Base-by-base conservation (phyloP, 768 basidiomycete genomes). In the Lactarius trivialis region DNA sequence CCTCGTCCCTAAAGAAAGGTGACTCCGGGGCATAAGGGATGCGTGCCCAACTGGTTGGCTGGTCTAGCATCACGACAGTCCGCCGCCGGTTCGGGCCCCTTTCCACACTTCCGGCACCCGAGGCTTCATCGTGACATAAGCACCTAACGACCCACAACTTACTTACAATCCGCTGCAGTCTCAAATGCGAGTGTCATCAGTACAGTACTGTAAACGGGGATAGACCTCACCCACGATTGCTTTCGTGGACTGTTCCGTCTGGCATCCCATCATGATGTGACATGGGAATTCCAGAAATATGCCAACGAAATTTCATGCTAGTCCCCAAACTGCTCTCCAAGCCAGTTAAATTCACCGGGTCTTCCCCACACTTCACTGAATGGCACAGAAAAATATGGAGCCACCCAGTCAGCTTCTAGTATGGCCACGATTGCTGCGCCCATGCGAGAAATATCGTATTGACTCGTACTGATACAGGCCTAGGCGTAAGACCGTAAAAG, bases 1-100 rank as follows among this genome's bases (percentile, higher is more conserved):
- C 15, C 39, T 39, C 39, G 17, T 3, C 39, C 21, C 45, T 24
- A 48, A 21, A 48, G 24, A 48, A 48, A 21, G 45, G 37, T 14
- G 39, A 4, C 24, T 34, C 28, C 52, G 61, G 61, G 57, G 21
- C n/a, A 45, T 39, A 12, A 45, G 52, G 33, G 43, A 48, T 14
- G 41, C 33, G 17, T 15, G 33, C 5, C 43, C 53, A 55, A 30
- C 24, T 55, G 30, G n/a, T 9, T 50, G 21, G 21, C 26, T 17
- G 61, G 56, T 63, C 61, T 63, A 28, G 49, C 51, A 19, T 58
- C 56, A 39, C 21, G 36, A 12, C n/a, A 24, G 26, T 37, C 63
- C 54, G 58, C 63, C 63, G 63, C 48, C 63, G 48, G n/a, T 24
- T 21, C 28, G 39, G 32, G 17, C 37, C 63, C 58, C 58, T 55